Conservation (phyloP, 2,329 filamentous ascomycete species). For the Rhynchosporium graminicola region DNA sequence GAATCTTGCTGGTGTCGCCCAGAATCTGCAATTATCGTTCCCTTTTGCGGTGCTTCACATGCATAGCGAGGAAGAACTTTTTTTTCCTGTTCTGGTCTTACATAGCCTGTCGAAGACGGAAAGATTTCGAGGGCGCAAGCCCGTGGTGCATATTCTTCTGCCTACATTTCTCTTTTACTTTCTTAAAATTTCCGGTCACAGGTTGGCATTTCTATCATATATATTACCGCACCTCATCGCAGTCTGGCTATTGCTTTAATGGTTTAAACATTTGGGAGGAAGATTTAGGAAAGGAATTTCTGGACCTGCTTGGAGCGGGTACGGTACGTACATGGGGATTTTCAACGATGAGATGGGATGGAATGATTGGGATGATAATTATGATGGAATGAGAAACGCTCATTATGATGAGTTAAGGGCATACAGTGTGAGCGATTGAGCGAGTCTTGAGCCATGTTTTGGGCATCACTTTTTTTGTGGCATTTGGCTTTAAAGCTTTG, state of each 20-base stretch:
- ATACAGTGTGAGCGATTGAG: conserved; percentile 3
- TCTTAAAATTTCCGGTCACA: not conserved
- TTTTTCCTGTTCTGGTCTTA: conserved; percentile 2
- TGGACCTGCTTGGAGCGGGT: not conserved
- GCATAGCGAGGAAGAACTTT: conserved; percentile 3
- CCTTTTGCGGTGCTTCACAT: not conserved
- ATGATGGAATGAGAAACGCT: conserved; percentile 2
- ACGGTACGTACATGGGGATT: not conserved
- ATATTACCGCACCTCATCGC: conserved; percentile 2
- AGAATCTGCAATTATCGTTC: conserved; percentile 7
- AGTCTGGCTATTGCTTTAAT: conserved; percentile 18
- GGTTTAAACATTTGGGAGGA: conserved; percentile 17
- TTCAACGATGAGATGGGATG: conserved; percentile 4
- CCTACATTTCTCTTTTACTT: not conserved
- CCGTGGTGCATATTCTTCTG: not conserved
- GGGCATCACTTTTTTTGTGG: not conserved
- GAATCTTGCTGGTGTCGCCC: not conserved
- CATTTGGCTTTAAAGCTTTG: not conserved
- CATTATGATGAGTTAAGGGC: not conserved
- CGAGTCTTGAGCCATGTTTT: not conserved
- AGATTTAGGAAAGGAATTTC: not conserved
- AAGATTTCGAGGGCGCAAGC: conserved; percentile 18
- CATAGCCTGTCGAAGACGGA: conserved; percentile 9
- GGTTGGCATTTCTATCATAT: conserved; percentile 12
- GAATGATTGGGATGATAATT: conserved; percentile 7